Conservation (phyloP, 2,329 filamentous ascomycete genomes). For the Alternaria postmessia region DNA sequence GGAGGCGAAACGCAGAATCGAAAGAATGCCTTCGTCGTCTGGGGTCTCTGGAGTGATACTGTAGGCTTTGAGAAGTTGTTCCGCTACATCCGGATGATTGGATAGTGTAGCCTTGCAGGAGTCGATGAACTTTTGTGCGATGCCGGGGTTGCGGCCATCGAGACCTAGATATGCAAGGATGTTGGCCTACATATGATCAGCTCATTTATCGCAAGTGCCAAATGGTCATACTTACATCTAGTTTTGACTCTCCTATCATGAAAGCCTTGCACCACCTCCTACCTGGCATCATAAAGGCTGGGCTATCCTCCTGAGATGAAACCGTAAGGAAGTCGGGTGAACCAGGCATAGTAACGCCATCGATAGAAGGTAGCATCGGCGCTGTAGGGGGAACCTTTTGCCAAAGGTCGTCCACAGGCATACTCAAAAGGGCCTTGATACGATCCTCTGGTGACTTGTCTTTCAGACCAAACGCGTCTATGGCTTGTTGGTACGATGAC, state of each 20-base stretch:
- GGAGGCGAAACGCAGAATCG: constrained; percentile 55
- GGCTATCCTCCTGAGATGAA: constrained; percentile 34
- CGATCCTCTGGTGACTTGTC: constrained; percentile 51
- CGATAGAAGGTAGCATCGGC: constrained; percentile 51
- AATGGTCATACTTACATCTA: constrained; percentile 50
- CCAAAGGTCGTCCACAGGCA: constrained; percentile 54
- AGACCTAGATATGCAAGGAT: constrained; percentile 38
- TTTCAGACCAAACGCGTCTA: constrained; percentile 52
- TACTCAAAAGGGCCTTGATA: constrained; percentile 52
- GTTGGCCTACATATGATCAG: constrained; percentile 26
- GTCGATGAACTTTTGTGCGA: constrained; percentile 47
- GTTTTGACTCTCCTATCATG: constrained; percentile 58
- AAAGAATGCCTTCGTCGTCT: constrained; percentile 54
- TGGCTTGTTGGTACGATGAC: constrained; percentile 51
- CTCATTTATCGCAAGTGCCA: neutral
- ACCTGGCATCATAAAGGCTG: constrained; percentile 46
- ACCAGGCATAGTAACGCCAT: constrained; percentile 53
- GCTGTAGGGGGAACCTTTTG: constrained; percentile 50
- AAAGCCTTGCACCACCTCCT: constrained; percentile 58
- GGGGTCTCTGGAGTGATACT: constrained; percentile 45
- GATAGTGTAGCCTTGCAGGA: constrained; percentile 43
- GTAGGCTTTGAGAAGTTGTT: constrained; percentile 51
- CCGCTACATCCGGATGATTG: constrained; percentile 30
- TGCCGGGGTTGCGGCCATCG: constrained; percentile 35
- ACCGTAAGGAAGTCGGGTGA: constrained; percentile 37